Percentiles rank a stretch among this genome's conserved stretches.
Conservation (phyloP, 176 grass and related monocot genomes). For the Zea luxurians region DNA sequence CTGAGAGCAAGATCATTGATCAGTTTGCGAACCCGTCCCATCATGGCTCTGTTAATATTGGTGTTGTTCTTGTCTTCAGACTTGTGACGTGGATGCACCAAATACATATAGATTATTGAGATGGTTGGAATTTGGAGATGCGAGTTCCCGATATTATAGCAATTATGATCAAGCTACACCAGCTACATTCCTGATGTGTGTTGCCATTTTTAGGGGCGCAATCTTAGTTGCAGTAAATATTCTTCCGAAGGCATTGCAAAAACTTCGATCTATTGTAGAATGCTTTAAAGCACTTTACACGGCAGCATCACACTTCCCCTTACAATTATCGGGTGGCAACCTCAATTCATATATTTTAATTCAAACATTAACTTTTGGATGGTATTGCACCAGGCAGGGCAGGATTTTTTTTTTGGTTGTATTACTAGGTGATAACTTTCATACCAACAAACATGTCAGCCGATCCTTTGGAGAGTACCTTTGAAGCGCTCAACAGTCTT, state of each 20-base stretch:
- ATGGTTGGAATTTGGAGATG: not conserved
- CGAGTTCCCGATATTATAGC: not conserved
- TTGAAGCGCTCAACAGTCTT: conserved; percentile 67
- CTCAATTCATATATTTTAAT: conserved; percentile 12
- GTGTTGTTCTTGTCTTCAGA: too few species aligned
- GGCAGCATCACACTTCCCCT: not conserved
- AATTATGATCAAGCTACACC: not conserved
- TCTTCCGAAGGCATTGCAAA: not conserved
- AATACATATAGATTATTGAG: not conserved
- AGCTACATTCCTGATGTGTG: not conserved
- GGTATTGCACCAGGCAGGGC: not conserved
- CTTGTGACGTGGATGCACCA: too few species aligned
- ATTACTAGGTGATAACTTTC: conserved; percentile 1
- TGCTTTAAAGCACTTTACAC: not conserved
- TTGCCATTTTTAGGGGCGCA: not conserved
- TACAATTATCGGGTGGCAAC: not conserved
- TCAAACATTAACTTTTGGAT: not conserved
- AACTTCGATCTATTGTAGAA: not conserved
- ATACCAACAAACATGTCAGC: not conserved
- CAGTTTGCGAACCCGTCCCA: too few species aligned
- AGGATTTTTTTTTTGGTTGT: conserved; percentile 1
- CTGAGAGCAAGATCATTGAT: too few species aligned
- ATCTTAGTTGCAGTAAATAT: not conserved
- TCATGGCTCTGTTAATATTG: too few species aligned
- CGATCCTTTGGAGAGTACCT: conserved; percentile 44